Evolutionary conservation across 441 rosid genomes (phyloP).

Genomic region (Rhodomyrtus psidioides): DNA sequence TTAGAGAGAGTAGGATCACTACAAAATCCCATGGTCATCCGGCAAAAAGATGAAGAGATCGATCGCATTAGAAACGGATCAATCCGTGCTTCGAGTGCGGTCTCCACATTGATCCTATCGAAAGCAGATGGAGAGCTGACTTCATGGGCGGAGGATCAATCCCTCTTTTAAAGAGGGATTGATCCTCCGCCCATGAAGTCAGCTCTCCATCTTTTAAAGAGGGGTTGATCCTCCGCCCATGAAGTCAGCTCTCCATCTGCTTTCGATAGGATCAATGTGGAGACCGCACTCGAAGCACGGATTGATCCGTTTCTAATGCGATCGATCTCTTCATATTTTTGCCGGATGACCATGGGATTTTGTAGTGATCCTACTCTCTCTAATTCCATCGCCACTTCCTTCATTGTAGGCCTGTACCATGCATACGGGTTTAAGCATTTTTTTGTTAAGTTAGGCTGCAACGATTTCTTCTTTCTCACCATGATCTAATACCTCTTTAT

Average conservation of each 20-base stretch:
- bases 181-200: too few relatives aligned
- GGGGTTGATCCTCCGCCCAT: background rate
- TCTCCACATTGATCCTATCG: background rate
- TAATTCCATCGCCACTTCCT: background rate
- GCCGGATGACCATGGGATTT: background rate
- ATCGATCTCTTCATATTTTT: background rate
- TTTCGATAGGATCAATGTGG: background rate
- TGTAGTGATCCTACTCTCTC: background rate
- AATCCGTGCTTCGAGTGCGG: background rate
- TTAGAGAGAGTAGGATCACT: background rate
- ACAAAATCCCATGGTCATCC: background rate
- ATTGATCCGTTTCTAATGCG: background rate
- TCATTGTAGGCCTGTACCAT: too few relatives aligned
- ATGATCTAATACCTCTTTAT: background rate
- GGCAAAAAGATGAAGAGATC: background rate
- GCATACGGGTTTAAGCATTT: background rate
- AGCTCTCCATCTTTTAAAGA: too few relatives aligned
- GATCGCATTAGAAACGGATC: accelerated
- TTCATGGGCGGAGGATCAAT: background rate
- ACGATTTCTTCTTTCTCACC: background rate
- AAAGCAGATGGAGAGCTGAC: background rate
- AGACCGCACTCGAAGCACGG: background rate
- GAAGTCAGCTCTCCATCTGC: background rate
- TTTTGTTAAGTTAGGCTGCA: background rate
- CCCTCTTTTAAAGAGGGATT: background rate